Evolutionary conservation across 1,139 yeast genomes (phyloP), one percentile per base, ranked within the genome.

Genomic region (Magnusiomyces ingens): DNA sequence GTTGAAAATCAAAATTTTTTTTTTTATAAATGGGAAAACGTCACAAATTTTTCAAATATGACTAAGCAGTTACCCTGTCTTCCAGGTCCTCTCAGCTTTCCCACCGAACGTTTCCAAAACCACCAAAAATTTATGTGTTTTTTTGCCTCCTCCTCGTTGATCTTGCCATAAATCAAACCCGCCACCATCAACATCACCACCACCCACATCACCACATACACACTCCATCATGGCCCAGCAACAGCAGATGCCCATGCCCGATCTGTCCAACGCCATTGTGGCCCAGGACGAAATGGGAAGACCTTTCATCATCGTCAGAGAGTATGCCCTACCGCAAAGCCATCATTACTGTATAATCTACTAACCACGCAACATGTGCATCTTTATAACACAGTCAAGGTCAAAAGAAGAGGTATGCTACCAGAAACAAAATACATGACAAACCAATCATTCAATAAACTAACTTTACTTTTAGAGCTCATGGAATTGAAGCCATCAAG

Each of bases 281-380:
- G 98, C 99, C 5, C 98, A 93, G 72, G 99, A 94, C 70, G 99
- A 94, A 72, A 89, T 87, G 91, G 99, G 99, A 35, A 84, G 98
- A 72, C 99, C 99, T 18, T 89, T 94, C 69, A 91, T 94, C 66
- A 93, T 94, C 68, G 99, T 94, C 54, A 81, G 95, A 69, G 99
- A 94, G 45, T 43, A 43, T 43, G 45, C 22, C 13, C 17, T 68
- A 64, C 48, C 52, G 67, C 62, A 46, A 4, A 4, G 21, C 17
- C 15, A 21, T 43, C 32, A 43, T 43, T 12, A 8, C 4, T 26
- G 8, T 26, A 19, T 43, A 17, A 43, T 43, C 12, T 43, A 19
- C 45, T 43, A 43, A 43, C 45, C 19, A 21, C 10, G 4, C 32
- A 26, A 26, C 32, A 5, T 26, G 32, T 26, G 32, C 32, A 26